Evolutionary conservation across 2,329 filamentous ascomycete species (phyloP).

Genomic region (Davidsoniella neocaledoniae): DNA sequence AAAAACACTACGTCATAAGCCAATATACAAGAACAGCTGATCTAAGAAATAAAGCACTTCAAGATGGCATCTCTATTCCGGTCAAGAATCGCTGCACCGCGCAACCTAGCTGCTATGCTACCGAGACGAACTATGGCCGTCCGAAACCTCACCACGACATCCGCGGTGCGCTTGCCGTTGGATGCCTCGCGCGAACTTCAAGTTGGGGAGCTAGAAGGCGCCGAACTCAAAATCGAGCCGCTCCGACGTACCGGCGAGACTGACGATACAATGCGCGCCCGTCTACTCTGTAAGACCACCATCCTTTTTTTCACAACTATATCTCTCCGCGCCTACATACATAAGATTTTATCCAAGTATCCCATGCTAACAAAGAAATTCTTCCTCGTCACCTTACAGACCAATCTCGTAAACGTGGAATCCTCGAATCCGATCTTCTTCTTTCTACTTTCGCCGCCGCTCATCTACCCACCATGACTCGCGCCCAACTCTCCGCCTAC

Average conservation of each 20-base stretch:
- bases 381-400: constrained; percentile 33
- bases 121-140: constrained; percentile 8
- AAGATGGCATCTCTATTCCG: constrained; percentile 4
- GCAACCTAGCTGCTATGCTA: no score
- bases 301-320: no score
- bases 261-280: constrained; percentile 68
- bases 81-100: not conserved
- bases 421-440: constrained; percentile 85
- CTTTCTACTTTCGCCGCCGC: constrained; percentile 85
- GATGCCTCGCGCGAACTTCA: constrained; percentile 39
- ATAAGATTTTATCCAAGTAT: no score
- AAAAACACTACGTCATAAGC: no score
- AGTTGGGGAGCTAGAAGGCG: constrained; percentile 77
- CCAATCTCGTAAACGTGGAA: constrained; percentile 92
- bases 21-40: no score
- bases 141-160: constrained; percentile 15
- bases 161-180: constrained; percentile 13
- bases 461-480: constrained; percentile 58
- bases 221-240: constrained; percentile 79
- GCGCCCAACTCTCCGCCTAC: constrained; percentile 62
- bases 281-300: constrained; percentile 48
- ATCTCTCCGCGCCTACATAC: not conserved
- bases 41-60: no score
- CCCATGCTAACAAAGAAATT: no score
- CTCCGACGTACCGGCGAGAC: constrained; percentile 72